Evolutionary conservation across 2,329 filamentous ascomycete species (phyloP).

Genomic region (Diplodia seriata): DNA sequence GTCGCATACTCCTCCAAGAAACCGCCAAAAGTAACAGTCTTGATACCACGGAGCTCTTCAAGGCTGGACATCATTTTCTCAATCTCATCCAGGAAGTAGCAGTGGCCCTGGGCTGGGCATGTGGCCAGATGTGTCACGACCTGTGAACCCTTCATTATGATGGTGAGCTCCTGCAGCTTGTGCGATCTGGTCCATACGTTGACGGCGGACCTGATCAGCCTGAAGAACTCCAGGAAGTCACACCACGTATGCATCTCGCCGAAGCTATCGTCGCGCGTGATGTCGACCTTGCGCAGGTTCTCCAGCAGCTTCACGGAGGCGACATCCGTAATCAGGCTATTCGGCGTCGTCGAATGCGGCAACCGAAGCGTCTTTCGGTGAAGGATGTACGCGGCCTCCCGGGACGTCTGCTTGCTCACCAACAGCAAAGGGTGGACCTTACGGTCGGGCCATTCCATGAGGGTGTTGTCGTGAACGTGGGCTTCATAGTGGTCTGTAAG

Average conservation of each 20-base stretch:
- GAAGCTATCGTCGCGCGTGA: conserved; percentile 26
- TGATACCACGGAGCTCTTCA: conserved; percentile 29
- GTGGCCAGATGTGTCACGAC: conserved; percentile 18
- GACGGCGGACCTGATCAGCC: conserved; percentile 25
- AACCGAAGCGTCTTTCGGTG: conserved; percentile 28
- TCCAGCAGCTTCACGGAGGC: conserved; percentile 8
- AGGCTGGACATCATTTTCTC: conserved; percentile 20
- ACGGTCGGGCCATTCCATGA: conserved; percentile 14
- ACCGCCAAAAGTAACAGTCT: conserved; percentile 26
- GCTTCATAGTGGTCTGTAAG: conserved; percentile 30
- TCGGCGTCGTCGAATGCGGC: conserved; percentile 22
- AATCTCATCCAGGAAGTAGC: conserved; percentile 31
- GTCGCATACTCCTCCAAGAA: conserved; percentile 18
- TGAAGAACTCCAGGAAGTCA: conserved; percentile 31
- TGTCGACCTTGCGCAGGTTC: conserved; percentile 29
- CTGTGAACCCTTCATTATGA: conserved; percentile 13
- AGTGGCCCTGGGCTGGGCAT: conserved; percentile 25
- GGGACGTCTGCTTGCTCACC: conserved; percentile 26
- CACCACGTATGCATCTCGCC: conserved; percentile 31
- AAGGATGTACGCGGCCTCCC: conserved; percentile 25
- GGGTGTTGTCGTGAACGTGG: conserved; percentile 21
- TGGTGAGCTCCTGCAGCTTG: conserved; percentile 30
- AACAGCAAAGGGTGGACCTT: conserved; percentile 16
- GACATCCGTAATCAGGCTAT: conserved; percentile 23
- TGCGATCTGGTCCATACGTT: conserved; percentile 22